These are phyloP conservation scores for Vanderwaltozyma polyspora DNA, from an alignment of 805 yeast species.

Conservation along the genomic window DNA sequence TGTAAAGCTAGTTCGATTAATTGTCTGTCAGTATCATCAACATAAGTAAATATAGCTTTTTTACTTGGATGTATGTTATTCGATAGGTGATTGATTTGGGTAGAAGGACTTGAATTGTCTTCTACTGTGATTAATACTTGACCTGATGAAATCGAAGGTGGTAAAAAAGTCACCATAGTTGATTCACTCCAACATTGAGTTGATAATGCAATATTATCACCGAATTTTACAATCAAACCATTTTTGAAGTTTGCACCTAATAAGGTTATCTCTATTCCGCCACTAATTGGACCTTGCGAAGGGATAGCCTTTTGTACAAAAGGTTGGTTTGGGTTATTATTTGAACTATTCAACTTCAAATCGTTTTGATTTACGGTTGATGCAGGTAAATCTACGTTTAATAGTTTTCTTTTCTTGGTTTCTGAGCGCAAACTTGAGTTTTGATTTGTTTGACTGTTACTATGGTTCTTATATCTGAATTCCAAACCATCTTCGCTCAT, in stretches of 20 bases:
- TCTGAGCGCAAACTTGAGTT: background rate
- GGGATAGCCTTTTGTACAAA: constrained; percentile 82
- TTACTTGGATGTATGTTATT: constrained; percentile 17
- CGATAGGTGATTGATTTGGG: background rate
- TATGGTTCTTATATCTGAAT: constrained; percentile 19
- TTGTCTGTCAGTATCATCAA: constrained; percentile 92
- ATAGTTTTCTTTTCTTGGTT: constrained; percentile 1
- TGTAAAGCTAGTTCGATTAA: constrained; percentile 90
- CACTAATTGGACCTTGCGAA: constrained; percentile 88
- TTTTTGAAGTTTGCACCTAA: constrained; percentile 79
- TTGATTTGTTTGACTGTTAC: background rate
- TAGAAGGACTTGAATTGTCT: background rate
- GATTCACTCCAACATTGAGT: constrained; percentile 95
- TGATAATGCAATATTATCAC: constrained; percentile 63
- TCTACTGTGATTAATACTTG: constrained; percentile 73
- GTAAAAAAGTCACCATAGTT: constrained; percentile 85
- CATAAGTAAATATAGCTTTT: constrained; percentile 63
- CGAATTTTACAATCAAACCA: constrained; percentile 78
- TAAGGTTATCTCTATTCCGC: constrained; percentile 91
- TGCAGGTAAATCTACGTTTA: constrained; percentile 11
- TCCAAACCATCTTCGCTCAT: constrained; percentile 52
- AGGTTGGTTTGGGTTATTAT: constrained; percentile 29
- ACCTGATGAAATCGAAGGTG: constrained; percentile 84
- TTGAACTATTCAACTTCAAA: background rate
- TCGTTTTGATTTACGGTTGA: constrained; percentile 11